These are phyloP conservation scores for Cystobasidiaceae sp. DNA, from an alignment of 1,284 basidiomycete genomes.

Conservation along the genomic window DNA sequence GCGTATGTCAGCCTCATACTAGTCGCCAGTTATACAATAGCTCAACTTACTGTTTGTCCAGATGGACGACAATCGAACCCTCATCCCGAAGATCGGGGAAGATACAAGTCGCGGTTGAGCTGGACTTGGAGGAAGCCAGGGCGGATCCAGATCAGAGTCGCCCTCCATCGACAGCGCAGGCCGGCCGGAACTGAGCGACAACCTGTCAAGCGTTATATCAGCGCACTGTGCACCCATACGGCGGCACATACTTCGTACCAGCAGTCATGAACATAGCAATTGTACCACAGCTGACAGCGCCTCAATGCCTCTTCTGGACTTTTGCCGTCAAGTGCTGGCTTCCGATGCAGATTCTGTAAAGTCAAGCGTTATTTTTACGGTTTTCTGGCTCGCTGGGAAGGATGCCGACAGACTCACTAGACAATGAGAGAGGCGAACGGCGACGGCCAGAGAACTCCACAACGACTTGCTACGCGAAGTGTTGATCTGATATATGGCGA, in stretches of 20 bases:
- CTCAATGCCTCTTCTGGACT: not conserved
- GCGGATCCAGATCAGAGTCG: not conserved
- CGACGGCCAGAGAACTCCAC: not conserved
- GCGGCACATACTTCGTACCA: no score
- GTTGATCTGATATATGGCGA: constrained; percentile 22
- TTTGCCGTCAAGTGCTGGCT: not conserved
- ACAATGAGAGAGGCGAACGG: not conserved
- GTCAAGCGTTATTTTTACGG: not conserved
- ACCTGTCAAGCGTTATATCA: not conserved
- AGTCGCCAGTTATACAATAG: not conserved
- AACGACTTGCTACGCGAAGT: not conserved
- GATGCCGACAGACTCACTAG: not conserved
- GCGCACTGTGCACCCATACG: not conserved
- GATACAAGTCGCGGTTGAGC: not conserved
- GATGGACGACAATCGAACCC: not conserved
- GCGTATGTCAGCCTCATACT: no score
- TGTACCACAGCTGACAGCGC: constrained; percentile 10
- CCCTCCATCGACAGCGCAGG: not conserved
- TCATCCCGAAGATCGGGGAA: not conserved
- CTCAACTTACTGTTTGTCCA: not conserved
- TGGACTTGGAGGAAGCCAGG: not conserved
- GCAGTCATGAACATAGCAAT: not conserved
- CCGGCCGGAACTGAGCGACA: not conserved
- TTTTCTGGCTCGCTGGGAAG: not conserved
- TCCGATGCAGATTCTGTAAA: constrained; percentile 15